Conservation (phyloP, 1,284 basidiomycete genomes). For the Gymnopus androsaceus region DNA sequence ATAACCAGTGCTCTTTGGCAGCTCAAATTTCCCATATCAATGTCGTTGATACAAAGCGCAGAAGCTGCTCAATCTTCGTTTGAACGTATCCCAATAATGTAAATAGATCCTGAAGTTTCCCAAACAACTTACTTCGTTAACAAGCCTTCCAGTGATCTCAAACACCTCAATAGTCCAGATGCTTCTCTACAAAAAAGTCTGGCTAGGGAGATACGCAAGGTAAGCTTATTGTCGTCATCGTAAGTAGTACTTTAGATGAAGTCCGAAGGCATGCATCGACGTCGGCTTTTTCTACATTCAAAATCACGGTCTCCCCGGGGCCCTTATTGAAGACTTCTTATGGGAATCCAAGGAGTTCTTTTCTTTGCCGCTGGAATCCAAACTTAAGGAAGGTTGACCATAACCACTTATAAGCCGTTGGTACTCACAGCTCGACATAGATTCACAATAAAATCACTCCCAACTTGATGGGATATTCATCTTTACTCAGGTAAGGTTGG, state of each 20-base stretch:
- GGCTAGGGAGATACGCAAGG: constrained; percentile 60
- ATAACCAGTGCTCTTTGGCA: no score
- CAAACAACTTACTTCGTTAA: background rate
- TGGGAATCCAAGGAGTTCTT: constrained; percentile 62
- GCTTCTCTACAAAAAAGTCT: constrained; percentile 44
- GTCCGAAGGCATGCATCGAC: constrained; percentile 70
- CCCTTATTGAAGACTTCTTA: constrained; percentile 47
- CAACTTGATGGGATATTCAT: constrained; percentile 76
- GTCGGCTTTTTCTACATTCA: constrained; percentile 83
- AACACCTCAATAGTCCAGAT: constrained; percentile 45
- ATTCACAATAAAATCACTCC: constrained; percentile 68
- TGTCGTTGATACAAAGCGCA: constrained; percentile 32
- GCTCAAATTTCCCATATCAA: constrained; percentile 11
- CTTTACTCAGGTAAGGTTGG: no score
- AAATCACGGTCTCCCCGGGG: constrained; percentile 66
- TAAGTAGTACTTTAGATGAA: no score
- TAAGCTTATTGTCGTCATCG: no score
- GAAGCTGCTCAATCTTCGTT: constrained; percentile 31
- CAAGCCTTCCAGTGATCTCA: constrained; percentile 61
- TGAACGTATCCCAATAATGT: constrained; percentile 42
- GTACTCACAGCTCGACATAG: constrained; percentile 35
- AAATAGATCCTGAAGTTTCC: no score
- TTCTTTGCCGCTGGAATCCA: constrained; percentile 53
- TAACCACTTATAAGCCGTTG: background rate
- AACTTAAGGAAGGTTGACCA: constrained; percentile 50